Base-by-base conservation (phyloP, 352 stramenopile genomes). In the Blastocystis sp. region DNA sequence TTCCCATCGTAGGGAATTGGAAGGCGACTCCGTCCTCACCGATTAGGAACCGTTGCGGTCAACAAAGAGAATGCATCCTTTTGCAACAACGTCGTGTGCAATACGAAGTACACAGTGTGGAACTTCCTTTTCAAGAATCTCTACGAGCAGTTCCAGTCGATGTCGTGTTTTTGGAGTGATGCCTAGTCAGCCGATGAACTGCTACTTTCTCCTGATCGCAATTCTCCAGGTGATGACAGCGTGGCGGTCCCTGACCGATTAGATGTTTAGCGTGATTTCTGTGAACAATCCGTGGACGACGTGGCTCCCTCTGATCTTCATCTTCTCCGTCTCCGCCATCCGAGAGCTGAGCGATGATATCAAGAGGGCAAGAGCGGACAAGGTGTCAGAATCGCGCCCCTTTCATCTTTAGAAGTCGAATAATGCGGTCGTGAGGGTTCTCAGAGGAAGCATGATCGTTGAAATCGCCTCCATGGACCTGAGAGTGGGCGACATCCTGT, bases 191-290 rank as follows among this genome's bases (percentile, higher is more conserved):
- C 93, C 96, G 45, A 94, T 95, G 91, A 97, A 97, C 88, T 94
- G 96, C 62, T 97, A 96, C 90, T 97, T 97, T 81, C 93, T 97
- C 66, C 93, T 96, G 91, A 94, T 97, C 76, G 95, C 93, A 71
- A 93, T 95, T 71, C 91, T 97, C 55, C 94, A 97, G 85, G 74
- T 91, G 62, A 9, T 70, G 93, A 0, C 3, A 79, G 59, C 26
- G 9, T 24, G 29, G 4, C 41, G 21, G 21, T 16, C 4, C 2
- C n/a, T 77, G 33, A 88, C 1, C 4, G 4, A 29, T 2, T 79
- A 89, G 79, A n/a, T 74, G 29, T 89, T 77, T n/a, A 80, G 67
- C 13, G 96, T 93, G 78, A 97, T 96, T 91, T 97, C 95, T 16
- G 93, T 92, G 45, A 94, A 94, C 31, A 93, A 95, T 74, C 94